Evolutionary conservation across 306 rosid species (phyloP), one percentile per base, ranked within the genome.

Genomic region (Chamaecrista fasciculata): DNA sequence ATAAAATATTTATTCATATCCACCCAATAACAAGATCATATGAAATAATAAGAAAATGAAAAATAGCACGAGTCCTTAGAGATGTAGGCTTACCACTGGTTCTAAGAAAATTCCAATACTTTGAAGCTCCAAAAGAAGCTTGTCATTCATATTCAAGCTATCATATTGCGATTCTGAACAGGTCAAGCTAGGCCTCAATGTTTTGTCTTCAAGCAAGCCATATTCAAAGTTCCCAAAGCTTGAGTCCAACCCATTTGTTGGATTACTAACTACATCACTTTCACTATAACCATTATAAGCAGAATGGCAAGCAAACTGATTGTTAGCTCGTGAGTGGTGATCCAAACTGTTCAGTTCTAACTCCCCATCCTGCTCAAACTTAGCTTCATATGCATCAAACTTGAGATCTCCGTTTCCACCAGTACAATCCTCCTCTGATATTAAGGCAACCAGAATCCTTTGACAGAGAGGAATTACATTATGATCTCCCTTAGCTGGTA

Each of bases 51-150:
- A 29, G 46, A 24, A 33, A 37, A 39, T 25, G n/a, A 53, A 48
- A 61, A 20, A 9, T n/a, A n/a, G n/a, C 5, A 43, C 12, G 47
- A 69, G 52, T 25, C 42, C 55, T 67, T 28, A 56, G 52, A 72
- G 43, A 67, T 40, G 75, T 72, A 64, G 60, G 82, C 90, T 31
- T 81, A 95, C 99, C 93, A 81, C 84, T 19, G 84, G 80, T 25
- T 86, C 93, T 20, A 87, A 91, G 74, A 81, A 82, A 69, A 95
- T 76, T 76, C 92, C 99, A 72, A 95, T 77, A 67, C 97, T 91
- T 67, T 81, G 96, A 81, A 95, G 84, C 87, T 95, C 99, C 86
- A 91, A 78, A 39, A 91, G 88, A 82, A 95, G 84, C 78, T 81
- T 95, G 62, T 89, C 93, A 78, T 91, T 86, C 65, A 95, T 62